Conservation (phyloP, 2,329 filamentous ascomycete species). For the Amylocarpus encephaloides region DNA sequence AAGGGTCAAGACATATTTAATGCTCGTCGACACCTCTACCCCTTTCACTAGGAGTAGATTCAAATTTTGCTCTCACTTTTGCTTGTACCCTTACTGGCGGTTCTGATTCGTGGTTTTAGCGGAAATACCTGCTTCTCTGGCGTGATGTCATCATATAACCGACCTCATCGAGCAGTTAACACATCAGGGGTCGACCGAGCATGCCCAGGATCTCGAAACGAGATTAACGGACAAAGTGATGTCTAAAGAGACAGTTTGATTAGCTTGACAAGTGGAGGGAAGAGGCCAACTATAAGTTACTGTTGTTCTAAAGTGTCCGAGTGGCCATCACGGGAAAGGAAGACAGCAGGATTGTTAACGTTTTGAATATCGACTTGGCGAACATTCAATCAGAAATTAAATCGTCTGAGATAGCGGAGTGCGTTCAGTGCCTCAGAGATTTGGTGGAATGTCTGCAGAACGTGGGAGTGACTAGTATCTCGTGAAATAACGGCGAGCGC, state of each 20-base stretch:
- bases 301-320: slow-evolving; percentile 31
- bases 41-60: background rate
- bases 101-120: slow-evolving; percentile 44
- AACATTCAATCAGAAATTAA: slow-evolving; percentile 34
- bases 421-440: slow-evolving; percentile 40
- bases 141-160: slow-evolving; percentile 45
- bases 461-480: slow-evolving; percentile 50
- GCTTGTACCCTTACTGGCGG: background rate
- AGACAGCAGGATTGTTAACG: slow-evolving; percentile 42
- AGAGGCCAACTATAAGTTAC: slow-evolving; percentile 16
- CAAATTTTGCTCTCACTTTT: background rate
- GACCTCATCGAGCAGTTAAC: slow-evolving; percentile 41
- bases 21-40: no score
- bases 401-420: slow-evolving; percentile 38
- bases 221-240: slow-evolving; percentile 42
- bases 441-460: slow-evolving; percentile 47
- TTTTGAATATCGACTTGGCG: slow-evolving; percentile 39
- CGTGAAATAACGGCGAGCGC: slow-evolving; percentile 52
- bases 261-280: background rate
- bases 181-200: slow-evolving; percentile 37
- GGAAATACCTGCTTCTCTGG: slow-evolving; percentile 50
- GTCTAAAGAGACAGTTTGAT: slow-evolving; percentile 12
- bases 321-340: slow-evolving; percentile 41
- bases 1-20: no score
- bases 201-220: slow-evolving; percentile 38